Percentiles rank a stretch among this genome's conserved stretches.
phyloP scores from a whole-genome alignment of 495 filamentous ascomycete genomes.

The Aspergillus ellipticus region DNA sequence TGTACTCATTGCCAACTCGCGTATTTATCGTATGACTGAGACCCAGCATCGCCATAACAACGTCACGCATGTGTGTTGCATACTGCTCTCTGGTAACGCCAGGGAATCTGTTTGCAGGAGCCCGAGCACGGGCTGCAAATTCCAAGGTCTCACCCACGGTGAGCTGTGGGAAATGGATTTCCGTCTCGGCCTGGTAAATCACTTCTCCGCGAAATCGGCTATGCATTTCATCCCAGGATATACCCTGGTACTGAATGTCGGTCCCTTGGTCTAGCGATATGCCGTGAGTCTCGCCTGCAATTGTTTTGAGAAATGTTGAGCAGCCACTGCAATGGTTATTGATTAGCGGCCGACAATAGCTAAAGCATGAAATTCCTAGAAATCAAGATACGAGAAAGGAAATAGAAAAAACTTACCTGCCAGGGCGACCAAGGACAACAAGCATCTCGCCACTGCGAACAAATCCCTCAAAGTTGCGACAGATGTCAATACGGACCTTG shows the following conservation, averaged over 20 bases:
- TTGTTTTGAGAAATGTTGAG: conserved; percentile 74
- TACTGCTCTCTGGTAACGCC: conserved; percentile 58
- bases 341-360: not conserved
- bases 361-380: not conserved
- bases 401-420: conserved; percentile 44
- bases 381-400: not conserved
- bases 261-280: conserved; percentile 61
- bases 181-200: conserved; percentile 77
- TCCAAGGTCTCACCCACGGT: conserved; percentile 74
- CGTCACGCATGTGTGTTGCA: conserved; percentile 63
- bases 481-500: conserved; percentile 63
- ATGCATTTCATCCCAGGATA: conserved; percentile 52
- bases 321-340: conserved; percentile 51
- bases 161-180: conserved; percentile 80
- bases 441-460: conserved; percentile 75
- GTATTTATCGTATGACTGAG: conserved; percentile 75
- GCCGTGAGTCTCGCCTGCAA: conserved; percentile 73
- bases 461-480: conserved; percentile 76
- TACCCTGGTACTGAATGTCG: conserved; percentile 73
- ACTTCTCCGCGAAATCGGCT: conserved; percentile 69
- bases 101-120: conserved; percentile 57
- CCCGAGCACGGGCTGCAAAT: conserved; percentile 69
- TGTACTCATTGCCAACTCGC: conserved; percentile 72
- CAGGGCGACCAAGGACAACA: conserved; percentile 73
- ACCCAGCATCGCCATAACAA: conserved; percentile 77